Base-by-base conservation (phyloP, 2,329 filamentous ascomycete species). In the Venturia pyrina region DNA sequence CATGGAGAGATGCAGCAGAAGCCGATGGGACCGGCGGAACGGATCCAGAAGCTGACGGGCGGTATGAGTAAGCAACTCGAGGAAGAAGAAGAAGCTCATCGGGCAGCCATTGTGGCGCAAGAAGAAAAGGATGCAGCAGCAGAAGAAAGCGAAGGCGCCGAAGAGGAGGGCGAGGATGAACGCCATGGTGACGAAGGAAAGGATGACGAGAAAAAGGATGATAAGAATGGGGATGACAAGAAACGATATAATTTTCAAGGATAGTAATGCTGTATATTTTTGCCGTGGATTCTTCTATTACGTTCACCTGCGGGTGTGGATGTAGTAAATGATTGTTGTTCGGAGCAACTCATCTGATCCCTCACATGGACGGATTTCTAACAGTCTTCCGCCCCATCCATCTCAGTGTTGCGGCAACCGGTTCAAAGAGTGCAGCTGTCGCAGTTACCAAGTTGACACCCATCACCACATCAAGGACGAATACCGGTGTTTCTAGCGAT, bases 1-100 rank as follows among this genome's bases (percentile, higher is more conserved):
- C 82, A 80, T 53, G 81, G 85, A 70, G 80, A 67, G 79, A 75
- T 70, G 71, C 77, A 68, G 76, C 80, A 73, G 61, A 46, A 34
- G 34, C 60, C 60, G 15, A 41, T 44, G 50, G 57, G 64, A 46
- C 50, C 63, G 2, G 62, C 62, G 11, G 62, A 66, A 43, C 46
- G 60, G 44, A 53, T 62, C 11, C 17, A 44, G 40, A 41, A 56
- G 17, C 19, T 63, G 46, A 44, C 66, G 64, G 71, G 72, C 8
- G 65, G 70, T 24, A 73, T 75, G 68, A 67, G 62, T 21, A 68
- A 72, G 62, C 67, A 70, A 62, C 63, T 71, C 21, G 69, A 72
- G 66, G 68, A 72, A 32, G 75, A 75, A 68, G 72, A 73, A 69
- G 70, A 71, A 66, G 72, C 70, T 53, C 32, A 59, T 21, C 41